Evolutionary conservation across 352 stramenopile genomes (phyloP).

Genomic region (Globisporangium polare): DNA sequence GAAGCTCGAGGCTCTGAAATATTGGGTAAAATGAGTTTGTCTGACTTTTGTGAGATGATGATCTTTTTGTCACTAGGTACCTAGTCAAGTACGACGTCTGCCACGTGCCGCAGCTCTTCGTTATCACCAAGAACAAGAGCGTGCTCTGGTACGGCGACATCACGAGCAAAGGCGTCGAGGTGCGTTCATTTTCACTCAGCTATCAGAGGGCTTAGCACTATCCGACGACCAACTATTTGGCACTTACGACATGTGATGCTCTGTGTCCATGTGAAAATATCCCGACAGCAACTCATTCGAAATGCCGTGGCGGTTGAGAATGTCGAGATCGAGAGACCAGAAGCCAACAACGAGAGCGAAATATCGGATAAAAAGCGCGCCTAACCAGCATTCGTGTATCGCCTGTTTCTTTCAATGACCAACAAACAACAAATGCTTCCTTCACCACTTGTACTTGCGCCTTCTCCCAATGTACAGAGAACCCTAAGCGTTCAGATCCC

Average conservation of each 20-base stretch:
- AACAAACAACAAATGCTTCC: background rate
- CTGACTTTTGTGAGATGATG: background rate
- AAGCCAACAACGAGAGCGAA: background rate
- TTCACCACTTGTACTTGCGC: background rate
- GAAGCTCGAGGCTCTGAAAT: background rate
- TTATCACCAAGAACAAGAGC: constrained; percentile 53
- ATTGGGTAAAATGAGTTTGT: background rate
- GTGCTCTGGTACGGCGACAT: constrained; percentile 59
- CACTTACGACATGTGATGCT: background rate
- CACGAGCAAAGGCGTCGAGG: constrained; percentile 30
- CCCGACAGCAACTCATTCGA: constrained; percentile 27
- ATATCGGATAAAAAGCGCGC: constrained; percentile 1
- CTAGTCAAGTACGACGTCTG: constrained; percentile 62
- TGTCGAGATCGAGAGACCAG: constrained; percentile 6
- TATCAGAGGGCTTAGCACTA: too few species aligned
- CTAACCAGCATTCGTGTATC: background rate
- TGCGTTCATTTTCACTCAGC: too few species aligned
- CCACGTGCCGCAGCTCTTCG: constrained; percentile 50
- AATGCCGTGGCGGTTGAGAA: constrained; percentile 32
- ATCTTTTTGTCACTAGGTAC: constrained; percentile 27
- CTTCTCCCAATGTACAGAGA: background rate
- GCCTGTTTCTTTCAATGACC: background rate
- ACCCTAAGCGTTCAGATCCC: constrained; percentile 6
- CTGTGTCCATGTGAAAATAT: background rate
- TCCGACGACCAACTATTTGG: too few species aligned